These are phyloP conservation scores for Aspergillus niger DNA, from an alignment of 2,329 filamentous ascomycete genomes.

Conservation along the genomic window DNA sequence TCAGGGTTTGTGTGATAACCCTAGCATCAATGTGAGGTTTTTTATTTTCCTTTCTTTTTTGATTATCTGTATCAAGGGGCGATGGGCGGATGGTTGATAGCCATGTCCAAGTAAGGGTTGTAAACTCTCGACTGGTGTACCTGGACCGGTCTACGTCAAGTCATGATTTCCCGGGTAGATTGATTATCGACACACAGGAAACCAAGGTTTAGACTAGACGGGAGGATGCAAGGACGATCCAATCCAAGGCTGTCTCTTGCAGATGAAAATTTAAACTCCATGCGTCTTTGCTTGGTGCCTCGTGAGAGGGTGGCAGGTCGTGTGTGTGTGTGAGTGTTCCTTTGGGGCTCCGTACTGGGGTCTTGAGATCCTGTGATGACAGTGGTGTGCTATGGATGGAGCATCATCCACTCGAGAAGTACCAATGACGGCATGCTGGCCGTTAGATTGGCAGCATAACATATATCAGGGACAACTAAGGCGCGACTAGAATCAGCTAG, in stretches of 20 bases:
- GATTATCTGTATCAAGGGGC: not conserved
- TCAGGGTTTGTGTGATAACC: not conserved
- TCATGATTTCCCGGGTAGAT: not conserved
- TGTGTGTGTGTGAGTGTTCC: not conserved
- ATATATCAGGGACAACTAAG: not conserved
- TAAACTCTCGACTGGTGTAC: no score
- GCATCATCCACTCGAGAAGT: no score
- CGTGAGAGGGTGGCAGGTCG: not conserved
- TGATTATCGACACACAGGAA: not conserved
- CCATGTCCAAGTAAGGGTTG: no score
- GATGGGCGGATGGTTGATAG: no score
- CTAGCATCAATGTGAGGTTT: not conserved
- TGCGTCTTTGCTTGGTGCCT: not conserved
- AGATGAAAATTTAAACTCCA: not conserved
- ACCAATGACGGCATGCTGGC: not conserved
- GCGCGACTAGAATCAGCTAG: not conserved
- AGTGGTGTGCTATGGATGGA: no score
- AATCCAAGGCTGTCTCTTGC: not conserved
- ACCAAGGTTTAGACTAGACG: no score
- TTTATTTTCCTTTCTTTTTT: no score
- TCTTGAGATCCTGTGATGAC: no score
- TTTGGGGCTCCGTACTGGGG: not conserved
- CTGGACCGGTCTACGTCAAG: no score
- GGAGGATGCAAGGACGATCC: slow-evolving; percentile 4
- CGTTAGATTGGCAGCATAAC: not conserved